Evolutionary conservation across 352 stramenopile species (phyloP), one percentile per base, ranked within the genome.

Genomic region (Blastocystis sp.): DNA sequence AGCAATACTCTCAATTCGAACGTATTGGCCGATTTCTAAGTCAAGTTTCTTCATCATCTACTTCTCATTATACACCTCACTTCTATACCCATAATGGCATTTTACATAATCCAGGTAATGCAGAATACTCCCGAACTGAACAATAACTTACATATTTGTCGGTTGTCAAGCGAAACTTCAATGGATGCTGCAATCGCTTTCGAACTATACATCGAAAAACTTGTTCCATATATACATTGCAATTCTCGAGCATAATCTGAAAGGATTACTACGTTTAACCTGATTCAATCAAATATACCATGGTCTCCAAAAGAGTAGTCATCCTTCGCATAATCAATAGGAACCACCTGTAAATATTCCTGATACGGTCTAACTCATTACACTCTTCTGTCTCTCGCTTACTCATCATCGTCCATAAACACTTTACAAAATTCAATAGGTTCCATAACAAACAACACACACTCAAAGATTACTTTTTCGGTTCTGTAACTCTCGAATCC

Each of bases 1-100:
- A 1, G 73, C 42, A 11, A 84, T 44, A 44, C 59, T 84, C 53
- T 84, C 73, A 24, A 84, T 51, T 24, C 73, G 73, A 3, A 84
- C 59, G 48, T 68, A 84, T 22, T 66, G 19, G 1, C 51, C 51
- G 42, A 37, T 30, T 2, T 64, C n/a, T 13, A 84, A 30, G 11
- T 66, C 48, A 27, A 84, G 33, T 48, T 84, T 60, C 15, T 84
- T 22, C 73, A 84, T 84, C 73, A 84, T 69, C 73, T 84, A 68
- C 22, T 5, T 42, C 1, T 66, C 42, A 84, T 27, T 30, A 1
- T 5, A 22, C 22, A 37, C 11, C 33, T 27, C n/a, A 76, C n/a
- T 66, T 30, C 6, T 27, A 27, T 44, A 84, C 73, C 73, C 73
- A 84, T 24, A 66, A 13, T n/a, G 73, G 73, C 48, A 84, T 62